Evolutionary conservation across 2,329 filamentous ascomycete species (phyloP), one percentile per base, ranked within the genome.

Genomic region (Chrysoporthe puriensis): DNA sequence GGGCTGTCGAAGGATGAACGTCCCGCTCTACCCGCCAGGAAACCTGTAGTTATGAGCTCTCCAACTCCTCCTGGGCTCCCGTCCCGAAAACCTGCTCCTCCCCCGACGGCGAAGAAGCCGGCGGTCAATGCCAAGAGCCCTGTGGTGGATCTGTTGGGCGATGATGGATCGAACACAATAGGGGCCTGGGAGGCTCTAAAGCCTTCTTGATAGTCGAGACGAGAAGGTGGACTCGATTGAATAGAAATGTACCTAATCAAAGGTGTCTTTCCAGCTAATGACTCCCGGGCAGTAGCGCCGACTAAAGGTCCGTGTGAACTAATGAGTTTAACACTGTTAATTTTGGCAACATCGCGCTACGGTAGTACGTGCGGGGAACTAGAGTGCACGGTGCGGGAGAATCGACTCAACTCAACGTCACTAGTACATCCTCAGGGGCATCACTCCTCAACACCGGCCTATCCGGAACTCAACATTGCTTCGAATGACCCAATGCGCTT

Each of bases 141-240:
- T 69, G 71, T 82, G 56, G 73, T 86, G 21, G 85, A 86, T 70
- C 79, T 85, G 58, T 73, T 86, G 43, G 77, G 76, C 2, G 81
- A 80, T 56, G 84, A 86, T 57, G 79, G 77, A 26, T 76, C 73
- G n/a, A 77, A 77, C 46, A 64, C 82, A 48, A 78, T 86, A 76
- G 82, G 82, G 14, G 80, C 83, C 32, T 88, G 85, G 85, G 84
- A 87, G 73, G 84, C 85, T 4, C 72, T 88, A 73, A 85, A 85
- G 74, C 86, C 86, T 42, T 74, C 66, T 42, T 74, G 62, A 16
- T 70, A 68, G 46, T 34, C 36, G 46, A 16, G 42, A 63, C 32
- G 62, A 48, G 61, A n/a, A 3, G 3, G 26, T 16, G 7, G 26
- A 61, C 16, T 2, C 34, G 42, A 42, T 60, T 46, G 48, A 46